Conservation (phyloP, 345 rosid species). For the Arabidopsis arenosa region DNA sequence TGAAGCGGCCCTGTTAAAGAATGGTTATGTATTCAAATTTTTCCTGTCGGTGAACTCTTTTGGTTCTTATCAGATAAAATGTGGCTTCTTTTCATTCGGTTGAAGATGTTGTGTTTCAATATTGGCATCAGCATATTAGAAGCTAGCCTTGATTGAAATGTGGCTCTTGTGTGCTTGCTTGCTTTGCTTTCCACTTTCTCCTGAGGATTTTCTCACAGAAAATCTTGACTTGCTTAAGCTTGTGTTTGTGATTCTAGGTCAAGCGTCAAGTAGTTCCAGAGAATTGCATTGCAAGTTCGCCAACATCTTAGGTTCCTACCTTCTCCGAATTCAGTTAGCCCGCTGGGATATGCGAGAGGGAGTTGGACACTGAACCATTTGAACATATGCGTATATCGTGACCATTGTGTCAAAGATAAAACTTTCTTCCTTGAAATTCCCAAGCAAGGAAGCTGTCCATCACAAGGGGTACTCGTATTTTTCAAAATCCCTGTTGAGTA, state of each 20-base stretch:
- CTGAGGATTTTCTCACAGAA: neutral
- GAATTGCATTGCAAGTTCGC: slow-evolving; percentile 18
- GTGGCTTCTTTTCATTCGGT: slow-evolving; percentile 9
- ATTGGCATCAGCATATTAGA: slow-evolving; percentile 11
- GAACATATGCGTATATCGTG: neutral
- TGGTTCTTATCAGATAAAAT: neutral
- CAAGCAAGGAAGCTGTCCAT: slow-evolving; percentile 16
- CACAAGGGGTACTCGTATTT: neutral
- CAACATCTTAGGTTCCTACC: slow-evolving; percentile 3
- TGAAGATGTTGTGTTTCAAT: slow-evolving; percentile 1
- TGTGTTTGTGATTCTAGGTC: slow-evolving; percentile 36
- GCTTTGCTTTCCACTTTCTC: neutral
- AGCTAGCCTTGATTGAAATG: slow-evolving; percentile 14
- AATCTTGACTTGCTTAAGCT: slow-evolving; percentile 26
- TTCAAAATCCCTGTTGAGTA: neutral
- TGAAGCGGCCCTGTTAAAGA: neutral
- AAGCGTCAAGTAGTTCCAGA: slow-evolving; percentile 19
- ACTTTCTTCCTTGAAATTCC: slow-evolving; percentile 8
- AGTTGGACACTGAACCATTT: slow-evolving; percentile 2
- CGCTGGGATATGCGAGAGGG: slow-evolving; percentile 22
- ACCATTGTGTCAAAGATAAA: neutral
- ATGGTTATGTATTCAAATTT: neutral
- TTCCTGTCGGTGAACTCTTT: neutral
- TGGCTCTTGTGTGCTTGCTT: slow-evolving; percentile 21
- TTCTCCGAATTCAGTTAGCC: neutral